These are phyloP conservation scores for Aquilaria malaccensis DNA, from an alignment of 345 rosid species.

Conservation along the genomic window DNA sequence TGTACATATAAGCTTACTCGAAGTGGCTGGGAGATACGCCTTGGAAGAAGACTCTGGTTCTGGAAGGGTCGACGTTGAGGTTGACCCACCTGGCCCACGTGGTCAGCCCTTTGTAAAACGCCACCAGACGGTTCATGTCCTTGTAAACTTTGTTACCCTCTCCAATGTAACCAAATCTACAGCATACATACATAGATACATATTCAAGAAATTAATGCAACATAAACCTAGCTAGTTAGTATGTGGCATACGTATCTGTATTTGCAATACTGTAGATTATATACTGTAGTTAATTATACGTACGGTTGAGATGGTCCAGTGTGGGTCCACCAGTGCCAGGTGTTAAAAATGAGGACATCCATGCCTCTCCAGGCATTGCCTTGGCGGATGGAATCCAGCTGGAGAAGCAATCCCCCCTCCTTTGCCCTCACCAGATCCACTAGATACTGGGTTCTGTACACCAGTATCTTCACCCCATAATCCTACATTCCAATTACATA, in stretches of 20 bases:
- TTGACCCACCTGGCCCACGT: conserved; percentile 98
- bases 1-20: conserved; percentile 43
- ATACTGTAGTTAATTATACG: neutral
- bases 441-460: conserved; percentile 55
- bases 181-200: neutral
- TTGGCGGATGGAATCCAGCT: conserved; percentile 57
- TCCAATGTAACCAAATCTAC: conserved; percentile 77
- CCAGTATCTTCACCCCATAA: conserved; percentile 42
- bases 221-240: no score
- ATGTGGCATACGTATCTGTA: no score
- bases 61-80: conserved; percentile 44
- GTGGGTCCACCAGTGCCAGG: conserved; percentile 99
- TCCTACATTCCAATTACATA: conserved; percentile 31
- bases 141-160: conserved; percentile 51
- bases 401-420: conserved; percentile 56
- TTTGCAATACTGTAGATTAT: no score
- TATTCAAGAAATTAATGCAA: neutral
- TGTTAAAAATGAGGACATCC: conserved; percentile 82
- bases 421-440: conserved; percentile 49
- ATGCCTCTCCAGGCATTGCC: conserved; percentile 76
- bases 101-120: conserved; percentile 75
- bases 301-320: conserved; percentile 66
- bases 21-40: conserved; percentile 83
- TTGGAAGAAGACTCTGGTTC: conserved; percentile 82
- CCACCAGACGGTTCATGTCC: conserved; percentile 80